Conservation (phyloP, 2,329 filamentous ascomycete species). For the Paecilomyces fulvus region DNA sequence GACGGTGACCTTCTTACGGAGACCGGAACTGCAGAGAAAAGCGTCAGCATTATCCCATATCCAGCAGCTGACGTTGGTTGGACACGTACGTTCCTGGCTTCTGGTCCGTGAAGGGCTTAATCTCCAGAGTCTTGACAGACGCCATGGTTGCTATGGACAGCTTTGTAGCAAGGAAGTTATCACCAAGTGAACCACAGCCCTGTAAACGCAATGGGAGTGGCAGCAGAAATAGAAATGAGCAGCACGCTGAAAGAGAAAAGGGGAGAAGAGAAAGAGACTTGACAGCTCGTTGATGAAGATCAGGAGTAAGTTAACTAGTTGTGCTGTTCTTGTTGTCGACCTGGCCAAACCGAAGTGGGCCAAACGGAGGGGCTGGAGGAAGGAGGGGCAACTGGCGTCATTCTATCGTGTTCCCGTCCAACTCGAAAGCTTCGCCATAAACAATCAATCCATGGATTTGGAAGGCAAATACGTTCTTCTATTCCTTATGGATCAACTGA, state of each 20-base stretch:
- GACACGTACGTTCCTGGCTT: constrained; percentile 93
- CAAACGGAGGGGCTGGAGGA: constrained; percentile 9
- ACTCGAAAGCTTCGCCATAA: too few relatives aligned
- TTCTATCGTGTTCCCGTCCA: constrained; percentile 2
- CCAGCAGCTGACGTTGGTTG: background rate
- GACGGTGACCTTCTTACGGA: constrained; percentile 97
- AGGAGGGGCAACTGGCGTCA: constrained; percentile 7
- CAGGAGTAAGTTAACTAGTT: background rate
- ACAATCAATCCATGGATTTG: background rate
- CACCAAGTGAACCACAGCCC: constrained; percentile 3
- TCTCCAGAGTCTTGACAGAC: constrained; percentile 65
- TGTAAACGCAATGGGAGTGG: background rate
- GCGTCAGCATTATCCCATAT: constrained; percentile 3
- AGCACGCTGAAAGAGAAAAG: constrained; percentile 5
- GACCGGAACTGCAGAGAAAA: constrained; percentile 63
- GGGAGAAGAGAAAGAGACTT: constrained; percentile 5
- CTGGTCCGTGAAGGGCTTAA: constrained; percentile 87
- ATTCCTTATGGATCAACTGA: too few relatives aligned
- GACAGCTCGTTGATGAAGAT: constrained; percentile 15
- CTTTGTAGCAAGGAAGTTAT: background rate
- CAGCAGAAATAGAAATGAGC: constrained; percentile 7
- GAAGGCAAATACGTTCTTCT: too few relatives aligned
- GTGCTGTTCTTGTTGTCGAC: background rate
- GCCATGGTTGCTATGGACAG: constrained; percentile 47
- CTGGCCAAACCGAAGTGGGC: background rate